phyloP scores from a whole-genome alignment of 108 stramenopile genomes.

The Cyclotella atomus region DNA sequence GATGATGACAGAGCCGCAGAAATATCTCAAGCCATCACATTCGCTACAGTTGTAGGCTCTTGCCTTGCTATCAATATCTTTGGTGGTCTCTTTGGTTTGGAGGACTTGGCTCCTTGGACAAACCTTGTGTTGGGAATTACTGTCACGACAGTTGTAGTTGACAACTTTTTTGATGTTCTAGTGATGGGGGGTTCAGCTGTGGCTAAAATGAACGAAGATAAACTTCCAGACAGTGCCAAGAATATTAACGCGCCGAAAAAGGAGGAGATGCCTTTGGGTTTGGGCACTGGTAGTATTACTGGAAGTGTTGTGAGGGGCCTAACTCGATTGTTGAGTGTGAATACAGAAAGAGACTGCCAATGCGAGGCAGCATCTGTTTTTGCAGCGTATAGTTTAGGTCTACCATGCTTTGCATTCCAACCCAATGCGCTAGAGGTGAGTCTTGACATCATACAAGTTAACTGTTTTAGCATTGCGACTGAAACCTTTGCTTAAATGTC shows the following conservation, averaged over 20 bases:
- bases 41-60: conserved; percentile 62
- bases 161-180: conserved; percentile 87
- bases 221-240: conserved; percentile 49
- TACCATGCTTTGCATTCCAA: conserved; percentile 95
- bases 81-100: conserved; percentile 57
- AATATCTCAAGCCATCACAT: conserved; percentile 72
- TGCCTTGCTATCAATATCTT: conserved; percentile 74
- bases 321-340: conserved; percentile 77
- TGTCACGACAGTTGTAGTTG: conserved; percentile 64
- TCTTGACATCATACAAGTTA: too few species aligned
- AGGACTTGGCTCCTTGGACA: conserved; percentile 62
- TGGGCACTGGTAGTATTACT: conserved; percentile 79
- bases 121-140: conserved; percentile 57
- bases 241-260: conserved; percentile 58
- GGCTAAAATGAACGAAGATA: conserved; percentile 61
- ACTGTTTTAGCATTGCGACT: too few species aligned
- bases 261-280: conserved; percentile 66
- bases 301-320: conserved; percentile 85
- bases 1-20: conserved; percentile 84
- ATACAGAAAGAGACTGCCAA: conserved; percentile 93
- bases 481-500: too few species aligned
- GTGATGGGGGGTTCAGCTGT: conserved; percentile 41
- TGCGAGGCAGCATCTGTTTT: conserved; percentile 93
- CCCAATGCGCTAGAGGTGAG: conserved; percentile 90
- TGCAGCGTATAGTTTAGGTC: conserved; percentile 85